Conservation (phyloP, 495 filamentous ascomycete genomes). For the Halenospora varia region DNA sequence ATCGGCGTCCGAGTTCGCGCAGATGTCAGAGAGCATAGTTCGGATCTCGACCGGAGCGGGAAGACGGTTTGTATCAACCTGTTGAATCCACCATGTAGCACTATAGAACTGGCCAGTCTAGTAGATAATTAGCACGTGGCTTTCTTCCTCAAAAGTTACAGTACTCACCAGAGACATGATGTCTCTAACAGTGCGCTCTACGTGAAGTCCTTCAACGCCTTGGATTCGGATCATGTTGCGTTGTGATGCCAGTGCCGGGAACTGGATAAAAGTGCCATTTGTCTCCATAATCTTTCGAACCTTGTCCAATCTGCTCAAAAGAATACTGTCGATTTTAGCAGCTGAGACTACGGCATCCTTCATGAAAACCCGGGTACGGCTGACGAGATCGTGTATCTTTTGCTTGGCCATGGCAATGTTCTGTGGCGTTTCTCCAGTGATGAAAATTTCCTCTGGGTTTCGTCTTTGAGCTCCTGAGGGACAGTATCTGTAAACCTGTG, state of each 20-base stretch:
- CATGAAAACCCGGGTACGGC: slow-evolving; percentile 73
- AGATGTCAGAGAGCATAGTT: slow-evolving; percentile 91
- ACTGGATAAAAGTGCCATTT: slow-evolving; percentile 89
- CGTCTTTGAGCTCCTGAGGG: slow-evolving; percentile 73
- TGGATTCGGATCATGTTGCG: slow-evolving; percentile 80
- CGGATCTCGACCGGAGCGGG: slow-evolving; percentile 75
- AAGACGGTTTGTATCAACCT: slow-evolving; percentile 65
- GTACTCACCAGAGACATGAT: slow-evolving; percentile 82
- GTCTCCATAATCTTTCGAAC: slow-evolving; percentile 96
- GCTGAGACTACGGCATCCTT: slow-evolving; percentile 84
- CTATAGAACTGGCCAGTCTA: slow-evolving; percentile 97
- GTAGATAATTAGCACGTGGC: slow-evolving; percentile 27
- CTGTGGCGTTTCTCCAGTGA: slow-evolving; percentile 79
- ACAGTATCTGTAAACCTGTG: slow-evolving; percentile 80
- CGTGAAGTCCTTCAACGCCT: slow-evolving; percentile 84
- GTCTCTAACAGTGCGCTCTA: slow-evolving; percentile 89
- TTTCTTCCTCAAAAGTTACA: background rate
- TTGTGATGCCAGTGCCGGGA: slow-evolving; percentile 79
- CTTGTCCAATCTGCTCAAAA: slow-evolving; percentile 89
- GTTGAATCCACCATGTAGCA: slow-evolving; percentile 91
- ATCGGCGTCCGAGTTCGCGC: slow-evolving; percentile 91
- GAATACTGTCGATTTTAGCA: slow-evolving; percentile 88
- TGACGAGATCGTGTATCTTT: slow-evolving; percentile 77
- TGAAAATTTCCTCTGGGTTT: slow-evolving; percentile 85
- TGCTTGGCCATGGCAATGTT: slow-evolving; percentile 83